Conservation (phyloP, 139 green algal genomes). For the Chlorella sp. region DNA sequence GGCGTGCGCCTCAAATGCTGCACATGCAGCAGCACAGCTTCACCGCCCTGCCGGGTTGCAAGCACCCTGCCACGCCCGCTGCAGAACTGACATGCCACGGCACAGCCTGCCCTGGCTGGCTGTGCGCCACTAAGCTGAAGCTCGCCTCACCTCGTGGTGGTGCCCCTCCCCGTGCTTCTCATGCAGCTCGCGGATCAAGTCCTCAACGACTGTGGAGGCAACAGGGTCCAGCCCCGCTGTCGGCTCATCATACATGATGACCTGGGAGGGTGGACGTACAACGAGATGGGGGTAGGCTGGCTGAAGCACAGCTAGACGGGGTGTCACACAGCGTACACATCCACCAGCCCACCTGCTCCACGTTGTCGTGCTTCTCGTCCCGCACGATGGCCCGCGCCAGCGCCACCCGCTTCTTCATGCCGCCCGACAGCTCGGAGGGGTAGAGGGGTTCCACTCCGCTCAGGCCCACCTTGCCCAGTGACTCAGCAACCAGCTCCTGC, state of each 20-base stretch:
- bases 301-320: too few relatives aligned
- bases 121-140: too few relatives aligned
- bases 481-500: conserved; percentile 77
- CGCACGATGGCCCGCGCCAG: conserved; percentile 89
- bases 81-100: too few relatives aligned
- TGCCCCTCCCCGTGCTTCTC: conserved; percentile 32
- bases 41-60: too few relatives aligned
- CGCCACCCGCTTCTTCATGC: conserved; percentile 99
- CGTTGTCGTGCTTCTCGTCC: conserved; percentile 50
- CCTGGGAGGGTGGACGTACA: conserved; percentile 60
- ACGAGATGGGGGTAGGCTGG: too few relatives aligned
- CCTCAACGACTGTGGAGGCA: conserved; percentile 96
- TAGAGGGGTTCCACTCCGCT: conserved; percentile 90
- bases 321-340: too few relatives aligned
- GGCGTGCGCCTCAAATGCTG: too few relatives aligned
- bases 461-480: conserved; percentile 91
- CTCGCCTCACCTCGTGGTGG: background rate
- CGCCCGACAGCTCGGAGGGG: conserved; percentile 93
- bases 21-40: too few relatives aligned
- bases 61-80: too few relatives aligned
- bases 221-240: conserved; percentile 98
- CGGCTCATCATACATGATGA: conserved; percentile 99
- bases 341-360: conserved; percentile 55
- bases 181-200: conserved; percentile 95
- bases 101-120: too few relatives aligned